Evolutionary conservation across 2,329 filamentous ascomycete species (phyloP), one percentile per base, ranked within the genome.

Genomic region (Penicillium sclerotigenum): DNA sequence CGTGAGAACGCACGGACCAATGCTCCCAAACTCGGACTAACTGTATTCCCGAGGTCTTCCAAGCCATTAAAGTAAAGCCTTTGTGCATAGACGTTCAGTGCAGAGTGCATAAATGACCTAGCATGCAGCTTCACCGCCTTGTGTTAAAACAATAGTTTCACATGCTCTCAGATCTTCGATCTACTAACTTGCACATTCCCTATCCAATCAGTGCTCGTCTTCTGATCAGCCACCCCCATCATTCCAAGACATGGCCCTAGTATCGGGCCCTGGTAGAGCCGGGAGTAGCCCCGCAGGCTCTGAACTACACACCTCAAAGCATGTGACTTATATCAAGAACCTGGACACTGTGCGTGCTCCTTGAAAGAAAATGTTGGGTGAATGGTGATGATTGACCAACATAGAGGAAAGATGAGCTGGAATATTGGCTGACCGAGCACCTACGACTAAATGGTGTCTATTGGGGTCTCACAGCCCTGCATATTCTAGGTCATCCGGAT

Each of bases 381-480:
- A 50, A 59, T 53, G 55, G 59, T 62, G 62, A 70, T 70, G 68
- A 68, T 67, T 52, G 59, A 57, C 69, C 68, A 76, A 77, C 68
- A 66, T 77, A 88, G 85, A 87, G 89, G 71, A 91, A 89, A 78
- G 91, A 97, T 80, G 90, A 97, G 76, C 87, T 96, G 66, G 91
- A 97, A 74, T 99, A 97, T 79, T 97, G 93, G 89, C 81, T 97
- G 71, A 99, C 94, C 14, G 93, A 99, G 76, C 94, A 99, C 73
- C 82, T 99, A 64, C 91, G 94, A 59, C 83, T 99, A 56, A 97
- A 94, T 72, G 94, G 94, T 42, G 84, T 99, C 46, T 99, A 99
- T 76, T 99, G 94, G 94, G 94, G 94, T 14, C 77, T 99, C 55
- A 94, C 87, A 7, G 88, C 93, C 7, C 83, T 97, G 38, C 89